Base-by-base conservation (phyloP, 495 filamentous ascomycete species). In the Aspergillus diversus region DNA sequence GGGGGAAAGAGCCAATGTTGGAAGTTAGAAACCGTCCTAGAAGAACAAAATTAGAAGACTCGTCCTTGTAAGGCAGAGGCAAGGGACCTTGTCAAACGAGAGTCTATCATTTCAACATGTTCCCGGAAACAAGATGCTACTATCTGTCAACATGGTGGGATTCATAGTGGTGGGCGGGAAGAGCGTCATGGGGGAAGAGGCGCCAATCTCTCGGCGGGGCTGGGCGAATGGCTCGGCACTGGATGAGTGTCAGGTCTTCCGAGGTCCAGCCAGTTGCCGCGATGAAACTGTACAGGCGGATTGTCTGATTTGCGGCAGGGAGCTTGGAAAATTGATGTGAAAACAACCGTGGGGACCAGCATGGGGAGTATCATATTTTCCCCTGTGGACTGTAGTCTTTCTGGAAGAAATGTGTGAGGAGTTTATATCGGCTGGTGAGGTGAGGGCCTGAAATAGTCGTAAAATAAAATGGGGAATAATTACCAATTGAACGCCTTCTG, bases 181-280 rank as follows among this genome's bases (percentile, higher is more conserved):
- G 33, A 35, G 27, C 33, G 48, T 33, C 17, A 46, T 61, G 31
- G 39, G 42, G 54, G n/a, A 43, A 11, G 57, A 43, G 64, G 63
- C 73, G 74, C 71, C 74, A 75, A 73, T 68, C 66, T 71, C 74
- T 75, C 58, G 73, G 74, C 74, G 66, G 65, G 69, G 69, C 74
- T 67, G 58, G 67, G 67, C 73, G 61, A 68, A 59, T 52, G 51
- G 68, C 63, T 64, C 52, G 63, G 61, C 57, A 51, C 34, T 42
- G 57, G 55, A 21, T 52, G 60, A 60, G 48, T 21, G 54, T n/a
- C 33, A 39, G 33, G 52, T 13, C 27, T 53, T 54, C 21, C 47
- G 21, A 50, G 47, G 47, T 8, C 47, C 9, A 50, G 47, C 47
- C 21, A 50, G 16, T 50, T 43, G 47, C 15, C 9, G 47, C 16